Base-by-base conservation (phyloP, 2,329 filamentous ascomycete species). In the Cordyceps cicadae region DNA sequence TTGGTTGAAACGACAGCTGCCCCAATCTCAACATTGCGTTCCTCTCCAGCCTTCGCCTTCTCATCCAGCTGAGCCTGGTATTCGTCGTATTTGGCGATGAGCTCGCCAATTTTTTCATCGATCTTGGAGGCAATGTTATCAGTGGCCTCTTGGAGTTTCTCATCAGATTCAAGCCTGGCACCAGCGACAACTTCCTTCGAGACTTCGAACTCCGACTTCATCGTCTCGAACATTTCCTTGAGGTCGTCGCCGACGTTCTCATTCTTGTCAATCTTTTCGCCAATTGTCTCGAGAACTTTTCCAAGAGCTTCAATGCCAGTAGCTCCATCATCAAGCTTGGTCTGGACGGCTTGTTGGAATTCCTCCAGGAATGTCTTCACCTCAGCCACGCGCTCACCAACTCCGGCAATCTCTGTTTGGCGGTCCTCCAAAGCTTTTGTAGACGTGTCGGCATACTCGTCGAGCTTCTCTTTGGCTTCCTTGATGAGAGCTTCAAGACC, bases 71-170 rank as follows among this genome's bases (percentile, higher is more conserved):
- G 78, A 21, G 82, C 76, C 69, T 95, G 89, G 64, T 92, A 87
- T 63, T 94, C 90, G 60, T 97, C 92, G 69, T 96, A 95, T 71
- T 95, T 97, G 66, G 82, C 79, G 71, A 96, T 85, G 26, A 99
- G 79, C 65, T 92, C 89, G 62, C 83, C 83, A 66, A 97, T 81
- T 67, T 83, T 84, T 67, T 86, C 83, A 41, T 86, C 84, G 50
- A 87, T 75, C 70, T 84, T 86, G 62, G 72, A 71, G 49, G 78
- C 75, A 9, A 87, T 74, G 5, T 70, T 75, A 9, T 85, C 81
- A 21, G 81, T 80, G 0, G 81, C 79, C 62, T 82, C 75, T 64
- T 85, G 80, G 34, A 87, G 85, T 70, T 91, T 92, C 68, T 92
- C 88, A 63, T 96, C 90, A 3, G 87, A 83, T 63, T 96, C 90